phyloP scores from a whole-genome alignment of 306 rosid species.

The Fragaria nilgerrensis region DNA sequence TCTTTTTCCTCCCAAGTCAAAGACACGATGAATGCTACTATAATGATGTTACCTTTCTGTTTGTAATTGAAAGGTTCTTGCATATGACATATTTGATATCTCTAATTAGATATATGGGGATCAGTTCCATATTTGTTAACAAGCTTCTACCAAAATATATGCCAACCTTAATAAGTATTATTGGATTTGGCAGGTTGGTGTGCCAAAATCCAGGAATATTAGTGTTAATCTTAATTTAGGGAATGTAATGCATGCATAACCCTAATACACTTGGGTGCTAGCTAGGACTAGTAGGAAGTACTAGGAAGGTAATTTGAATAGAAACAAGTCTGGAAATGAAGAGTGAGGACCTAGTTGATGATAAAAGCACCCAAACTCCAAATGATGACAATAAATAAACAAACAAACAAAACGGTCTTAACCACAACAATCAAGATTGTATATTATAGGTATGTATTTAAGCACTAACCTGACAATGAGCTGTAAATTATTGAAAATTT shows the following conservation, averaged over 20 bases:
- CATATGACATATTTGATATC: neutral
- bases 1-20: neutral
- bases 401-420: conserved; percentile 1
- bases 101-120: neutral
- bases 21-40: neutral
- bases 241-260: neutral
- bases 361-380: conserved; percentile 3
- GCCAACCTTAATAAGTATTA: neutral
- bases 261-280: neutral
- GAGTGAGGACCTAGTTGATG: neutral
- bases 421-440: neutral
- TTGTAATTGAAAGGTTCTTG: neutral
- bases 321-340: neutral
- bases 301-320: neutral
- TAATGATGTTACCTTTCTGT: neutral
- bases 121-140: too few relatives aligned
- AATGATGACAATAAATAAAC: neutral
- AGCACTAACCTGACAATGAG: neutral
- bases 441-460: neutral
- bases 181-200: neutral
- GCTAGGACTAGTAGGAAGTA: neutral
- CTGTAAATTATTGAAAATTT: neutral
- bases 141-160: neutral
- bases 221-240: neutral
- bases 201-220: neutral